phyloP scores from a whole-genome alignment of 2,329 filamentous ascomycete species.

The Madurella fahalii region DNA sequence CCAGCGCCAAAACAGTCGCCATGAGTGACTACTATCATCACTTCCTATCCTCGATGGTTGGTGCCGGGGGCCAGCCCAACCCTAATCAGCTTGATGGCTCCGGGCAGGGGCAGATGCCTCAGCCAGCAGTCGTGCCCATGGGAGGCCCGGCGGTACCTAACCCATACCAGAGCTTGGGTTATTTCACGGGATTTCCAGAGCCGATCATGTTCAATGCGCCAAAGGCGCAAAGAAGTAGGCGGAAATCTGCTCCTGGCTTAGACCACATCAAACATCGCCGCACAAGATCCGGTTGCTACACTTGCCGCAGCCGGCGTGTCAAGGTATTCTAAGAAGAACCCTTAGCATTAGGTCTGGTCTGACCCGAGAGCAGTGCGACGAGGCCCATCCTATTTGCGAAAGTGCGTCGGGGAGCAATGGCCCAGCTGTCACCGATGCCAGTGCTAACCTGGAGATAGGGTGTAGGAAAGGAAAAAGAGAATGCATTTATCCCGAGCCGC shows the following conservation, averaged over 20 bases:
- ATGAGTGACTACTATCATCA: conserved; percentile 58
- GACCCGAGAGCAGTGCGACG: conserved; percentile 67
- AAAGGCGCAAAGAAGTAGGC: conserved; percentile 47
- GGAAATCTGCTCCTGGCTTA: conserved; percentile 47
- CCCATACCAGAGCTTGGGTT: conserved; percentile 45
- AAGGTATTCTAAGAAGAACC: conserved; percentile 49
- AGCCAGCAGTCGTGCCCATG: conserved; percentile 30
- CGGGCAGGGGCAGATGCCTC: conserved; percentile 36
- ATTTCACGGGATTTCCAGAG: conserved; percentile 49
- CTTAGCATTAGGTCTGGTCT: conserved; percentile 5
- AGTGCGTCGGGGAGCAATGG: conserved; percentile 36
- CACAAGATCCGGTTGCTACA: conserved; percentile 90
- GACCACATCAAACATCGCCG: conserved; percentile 89
- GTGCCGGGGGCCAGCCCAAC: conserved; percentile 36
- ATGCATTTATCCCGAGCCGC: conserved; percentile 79
- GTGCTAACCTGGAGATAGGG: conserved; percentile 47
- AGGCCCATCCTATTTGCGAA: conserved; percentile 81
- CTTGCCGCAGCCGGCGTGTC: conserved; percentile 82
- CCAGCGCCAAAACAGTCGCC: conserved; percentile 1
- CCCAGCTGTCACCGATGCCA: background rate
- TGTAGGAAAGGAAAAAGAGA: conserved; percentile 90
- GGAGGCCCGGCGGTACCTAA: conserved; percentile 35
- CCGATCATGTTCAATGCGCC: conserved; percentile 45
- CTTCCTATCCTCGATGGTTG: conserved; percentile 51
- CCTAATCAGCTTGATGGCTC: conserved; percentile 39